Evolutionary conservation across 257 asterid species (phyloP), one percentile per base, ranked within the genome.

Genomic region (Rhazya stricta): DNA sequence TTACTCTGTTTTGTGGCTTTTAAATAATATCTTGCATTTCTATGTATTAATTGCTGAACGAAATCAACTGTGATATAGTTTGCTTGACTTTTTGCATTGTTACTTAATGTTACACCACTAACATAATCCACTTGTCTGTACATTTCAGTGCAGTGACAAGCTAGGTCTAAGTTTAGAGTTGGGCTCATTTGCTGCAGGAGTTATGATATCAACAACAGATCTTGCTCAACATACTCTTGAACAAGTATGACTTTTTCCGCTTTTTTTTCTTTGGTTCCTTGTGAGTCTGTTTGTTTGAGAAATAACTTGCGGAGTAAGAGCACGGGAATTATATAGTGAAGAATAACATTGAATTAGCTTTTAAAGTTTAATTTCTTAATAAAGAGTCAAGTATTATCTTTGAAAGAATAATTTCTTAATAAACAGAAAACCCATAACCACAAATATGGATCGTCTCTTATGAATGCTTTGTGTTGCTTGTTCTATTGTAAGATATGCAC

Each of bases 141-240:
- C 74, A 83, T 39, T 94, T 78, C 99, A 95, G 98, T 87, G 94
- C 88, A 92, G 97, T 76, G 98, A 95, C 87, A 95, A 92, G 90
- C 92, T 95, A n/a, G 99, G 97, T 76, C 94, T 92, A 76, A 95
- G 99, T 86, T 83, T 95, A 76, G 99, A 95, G 82, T 82, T 95
- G 96, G 99, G 99, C 69, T 95, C 99, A 39, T 92, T 95, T 91
- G 98, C 96, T 78, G 99, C 99, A 76, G 98, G 99, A 75, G 98
- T 92, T 75, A 95, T 95, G 99, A 95, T 95, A 87, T 86, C 99
- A 21, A 92, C 99, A 15, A 95, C 99, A 54, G 98, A 95, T 83
- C 96, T 92, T 81, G 96, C 91, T 77, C 99, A 95, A 78, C 99
- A 95, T 80, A 95, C 99, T 19, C 96, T 91, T 37, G 97, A 95